Evolutionary conservation across 805 yeast genomes (phyloP).

Genomic region (Barnettozyma sp.): DNA sequence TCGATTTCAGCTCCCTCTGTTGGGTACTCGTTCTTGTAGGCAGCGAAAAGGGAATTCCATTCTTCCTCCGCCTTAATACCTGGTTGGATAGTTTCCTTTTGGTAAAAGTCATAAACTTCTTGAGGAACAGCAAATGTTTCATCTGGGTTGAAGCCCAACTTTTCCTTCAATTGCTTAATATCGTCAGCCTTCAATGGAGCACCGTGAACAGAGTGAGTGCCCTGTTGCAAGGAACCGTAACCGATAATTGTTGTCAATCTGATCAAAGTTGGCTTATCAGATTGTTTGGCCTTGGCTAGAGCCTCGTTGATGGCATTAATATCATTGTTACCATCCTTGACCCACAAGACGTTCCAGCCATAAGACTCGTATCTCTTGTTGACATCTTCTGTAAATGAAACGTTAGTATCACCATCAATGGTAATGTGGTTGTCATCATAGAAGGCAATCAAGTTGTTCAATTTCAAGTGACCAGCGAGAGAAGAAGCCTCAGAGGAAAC

Average conservation of each 20-base stretch:
- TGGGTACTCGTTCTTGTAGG: conserved; percentile 66
- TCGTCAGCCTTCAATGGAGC: conserved; percentile 93
- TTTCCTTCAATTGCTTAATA: conserved; percentile 73
- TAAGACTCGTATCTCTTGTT: conserved; percentile 77
- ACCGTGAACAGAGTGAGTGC: conserved; percentile 94
- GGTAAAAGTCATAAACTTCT: conserved; percentile 72
- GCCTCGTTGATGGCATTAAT: conserved; percentile 64
- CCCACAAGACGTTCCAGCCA: conserved; percentile 85
- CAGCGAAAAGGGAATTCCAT: conserved; percentile 63
- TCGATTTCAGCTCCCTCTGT: conserved; percentile 68
- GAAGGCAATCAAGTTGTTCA: conserved; percentile 88
- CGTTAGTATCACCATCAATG: conserved; percentile 87
- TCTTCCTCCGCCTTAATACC: conserved; percentile 64
- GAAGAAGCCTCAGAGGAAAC: conserved; percentile 91
- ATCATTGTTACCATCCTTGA: conserved; percentile 77
- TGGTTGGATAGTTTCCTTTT: conserved; percentile 43
- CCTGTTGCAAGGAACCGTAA: conserved; percentile 78
- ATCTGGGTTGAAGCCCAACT: conserved; percentile 84
- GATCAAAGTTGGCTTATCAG: conserved; percentile 85
- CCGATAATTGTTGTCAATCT: conserved; percentile 90
- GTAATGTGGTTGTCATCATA: conserved; percentile 97
- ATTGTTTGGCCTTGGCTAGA: conserved; percentile 71
- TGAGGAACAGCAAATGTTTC: conserved; percentile 72
- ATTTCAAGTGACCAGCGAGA: conserved; percentile 91
- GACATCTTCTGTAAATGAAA: conserved; percentile 93